Conservation (phyloP, 2,329 filamentous ascomycete species). For the Dactylellina sp. region DNA sequence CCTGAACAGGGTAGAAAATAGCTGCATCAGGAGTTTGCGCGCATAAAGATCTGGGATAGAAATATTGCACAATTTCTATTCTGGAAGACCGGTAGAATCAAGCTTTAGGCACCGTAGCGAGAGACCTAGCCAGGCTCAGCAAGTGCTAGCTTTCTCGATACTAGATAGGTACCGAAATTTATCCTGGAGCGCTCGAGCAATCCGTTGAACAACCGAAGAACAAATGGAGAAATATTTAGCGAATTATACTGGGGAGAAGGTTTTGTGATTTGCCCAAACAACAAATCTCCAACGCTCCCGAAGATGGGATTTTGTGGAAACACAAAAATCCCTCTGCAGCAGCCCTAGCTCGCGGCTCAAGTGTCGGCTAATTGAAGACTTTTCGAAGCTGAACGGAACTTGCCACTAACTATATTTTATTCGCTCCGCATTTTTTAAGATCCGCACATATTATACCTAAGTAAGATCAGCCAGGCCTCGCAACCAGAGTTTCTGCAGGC, state of each 20-base stretch:
- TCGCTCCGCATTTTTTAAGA: too few species aligned
- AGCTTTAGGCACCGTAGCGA: conserved; percentile 23
- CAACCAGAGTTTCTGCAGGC: too few species aligned
- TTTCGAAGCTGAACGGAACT: neutral
- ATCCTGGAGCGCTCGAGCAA: neutral
- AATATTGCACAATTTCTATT: conserved; percentile 25
- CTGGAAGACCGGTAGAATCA: conserved; percentile 22
- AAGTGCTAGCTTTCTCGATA: neutral
- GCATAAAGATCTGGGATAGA: conserved; percentile 34
- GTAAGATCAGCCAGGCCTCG: too few species aligned
- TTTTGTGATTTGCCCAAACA: neutral
- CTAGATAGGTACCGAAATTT: conserved; percentile 33
- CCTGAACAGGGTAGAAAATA: conserved; percentile 26
- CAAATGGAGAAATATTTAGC: conserved; percentile 55
- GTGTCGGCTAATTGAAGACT: conserved; percentile 4
- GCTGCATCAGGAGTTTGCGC: conserved; percentile 29
- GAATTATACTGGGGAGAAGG: conserved; percentile 15
- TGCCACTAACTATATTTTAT: neutral
- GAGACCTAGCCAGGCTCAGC: neutral
- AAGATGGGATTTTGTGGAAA: conserved; percentile 38
- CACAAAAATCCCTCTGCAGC: neutral
- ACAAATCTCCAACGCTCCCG: conserved; percentile 4
- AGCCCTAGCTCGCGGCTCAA: neutral
- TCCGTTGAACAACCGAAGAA: conserved; percentile 25
- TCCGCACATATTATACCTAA: too few species aligned